Evolutionary conservation across 768 basidiomycete genomes (phyloP).

Genomic region (Macrolepiota albuminosa): DNA sequence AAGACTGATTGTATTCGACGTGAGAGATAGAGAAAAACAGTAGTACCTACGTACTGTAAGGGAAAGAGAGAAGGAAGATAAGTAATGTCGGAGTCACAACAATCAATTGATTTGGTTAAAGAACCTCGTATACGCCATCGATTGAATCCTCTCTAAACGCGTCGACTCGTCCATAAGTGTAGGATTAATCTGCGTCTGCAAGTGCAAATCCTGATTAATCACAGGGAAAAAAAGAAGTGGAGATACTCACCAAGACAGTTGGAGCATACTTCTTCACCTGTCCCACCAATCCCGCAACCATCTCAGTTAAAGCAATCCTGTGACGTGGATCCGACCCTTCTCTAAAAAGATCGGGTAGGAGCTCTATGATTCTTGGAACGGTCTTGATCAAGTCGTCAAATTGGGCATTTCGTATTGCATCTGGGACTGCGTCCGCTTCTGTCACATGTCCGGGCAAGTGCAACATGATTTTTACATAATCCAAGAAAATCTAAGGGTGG

Average conservation of each 20-base stretch:
- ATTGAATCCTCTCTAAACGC: slow-evolving; percentile 58
- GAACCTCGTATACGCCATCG: slow-evolving; percentile 61
- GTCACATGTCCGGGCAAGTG: slow-evolving; percentile 46
- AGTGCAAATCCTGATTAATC: slow-evolving; percentile 16
- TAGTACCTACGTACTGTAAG: too few relatives aligned
- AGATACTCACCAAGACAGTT: slow-evolving; percentile 49
- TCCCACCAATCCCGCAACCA: slow-evolving; percentile 59
- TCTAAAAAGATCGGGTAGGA: slow-evolving; percentile 64
- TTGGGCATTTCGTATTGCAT: slow-evolving; percentile 43
- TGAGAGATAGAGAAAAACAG: too few relatives aligned
- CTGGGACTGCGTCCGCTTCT: slow-evolving; percentile 40
- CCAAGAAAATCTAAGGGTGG: slow-evolving; percentile 70
- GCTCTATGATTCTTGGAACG: slow-evolving; percentile 60
- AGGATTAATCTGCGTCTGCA: slow-evolving; percentile 40
- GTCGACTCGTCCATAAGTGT: slow-evolving; percentile 51
- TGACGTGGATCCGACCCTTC: slow-evolving; percentile 58
- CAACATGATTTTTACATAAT: slow-evolving; percentile 63
- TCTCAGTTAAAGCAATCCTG: slow-evolving; percentile 65
- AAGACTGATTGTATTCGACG: too few relatives aligned
- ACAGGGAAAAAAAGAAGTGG: slow-evolving; percentile 8
- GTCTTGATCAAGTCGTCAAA: slow-evolving; percentile 56
- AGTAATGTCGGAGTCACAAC: neutral
- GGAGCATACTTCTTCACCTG: slow-evolving; percentile 59
- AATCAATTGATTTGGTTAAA: slow-evolving; percentile 44
- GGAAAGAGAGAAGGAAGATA: too few relatives aligned